Evolutionary conservation across 495 filamentous ascomycete species (phyloP).

Genomic region (Cercophora scortea): DNA sequence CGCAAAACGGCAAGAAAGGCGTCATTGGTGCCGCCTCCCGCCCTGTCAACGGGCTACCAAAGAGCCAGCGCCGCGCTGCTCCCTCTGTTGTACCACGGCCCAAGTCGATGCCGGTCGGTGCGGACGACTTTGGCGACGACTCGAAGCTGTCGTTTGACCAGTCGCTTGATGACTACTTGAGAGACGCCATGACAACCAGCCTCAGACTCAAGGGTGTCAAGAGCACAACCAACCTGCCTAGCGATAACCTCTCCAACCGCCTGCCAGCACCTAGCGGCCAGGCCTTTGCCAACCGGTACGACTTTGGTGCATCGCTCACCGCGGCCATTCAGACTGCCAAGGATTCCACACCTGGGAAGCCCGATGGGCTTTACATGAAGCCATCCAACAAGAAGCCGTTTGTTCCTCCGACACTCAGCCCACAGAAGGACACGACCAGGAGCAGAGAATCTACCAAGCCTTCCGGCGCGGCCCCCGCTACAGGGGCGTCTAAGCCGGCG

Average conservation of each 20-base stretch:
- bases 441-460: constrained; percentile 3
- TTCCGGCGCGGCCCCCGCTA: background rate
- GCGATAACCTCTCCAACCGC: constrained; percentile 39
- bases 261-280: constrained; percentile 56
- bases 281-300: constrained; percentile 85
- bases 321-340: constrained; percentile 71
- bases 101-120: constrained; percentile 52
- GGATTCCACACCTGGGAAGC: constrained; percentile 39
- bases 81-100: constrained; percentile 41
- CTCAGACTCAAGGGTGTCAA: constrained; percentile 46
- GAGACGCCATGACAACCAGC: constrained; percentile 34
- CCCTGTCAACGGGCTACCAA: constrained; percentile 55
- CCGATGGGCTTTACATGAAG: constrained; percentile 46
- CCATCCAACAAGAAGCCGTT: constrained; percentile 23
- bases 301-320: constrained; percentile 80
- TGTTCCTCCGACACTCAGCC: constrained; percentile 7
- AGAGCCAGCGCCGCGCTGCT: constrained; percentile 58
- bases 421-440: constrained; percentile 6
- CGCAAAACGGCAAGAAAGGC: constrained; percentile 47
- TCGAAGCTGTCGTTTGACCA: constrained; percentile 51
- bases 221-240: constrained; percentile 36
- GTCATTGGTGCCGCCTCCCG: constrained; percentile 45
- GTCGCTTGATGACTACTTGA: constrained; percentile 47
- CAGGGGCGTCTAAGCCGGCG: constrained; percentile 4
- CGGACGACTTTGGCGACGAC: constrained; percentile 61